A percentile compares a stretch with the other conserved stretches of the same genome.
phyloP scores from a whole-genome alignment of 805 yeast genomes.

The Kluyveromyces aestuarii region DNA sequence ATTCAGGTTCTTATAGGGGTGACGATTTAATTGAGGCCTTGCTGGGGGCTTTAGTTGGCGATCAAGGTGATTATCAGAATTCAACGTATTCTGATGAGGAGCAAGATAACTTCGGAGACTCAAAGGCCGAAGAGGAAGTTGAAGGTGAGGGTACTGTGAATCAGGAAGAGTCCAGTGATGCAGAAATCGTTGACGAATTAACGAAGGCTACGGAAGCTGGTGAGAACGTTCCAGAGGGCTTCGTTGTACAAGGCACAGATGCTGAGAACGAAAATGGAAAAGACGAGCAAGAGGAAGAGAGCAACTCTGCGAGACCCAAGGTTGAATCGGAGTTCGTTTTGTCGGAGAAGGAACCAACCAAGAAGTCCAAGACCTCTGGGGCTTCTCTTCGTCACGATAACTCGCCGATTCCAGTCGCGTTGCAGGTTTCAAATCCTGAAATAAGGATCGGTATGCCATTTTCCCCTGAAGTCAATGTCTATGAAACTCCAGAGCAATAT shows the following conservation, averaged over 20 bases:
- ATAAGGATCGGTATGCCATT: conserved; percentile 36
- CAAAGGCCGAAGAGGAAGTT: background rate
- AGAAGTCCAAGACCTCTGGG: background rate
- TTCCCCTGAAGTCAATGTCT: conserved; percentile 52
- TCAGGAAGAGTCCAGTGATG: background rate
- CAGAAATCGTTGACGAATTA: background rate
- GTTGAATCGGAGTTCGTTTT: background rate
- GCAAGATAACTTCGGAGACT: background rate
- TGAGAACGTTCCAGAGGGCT: background rate
- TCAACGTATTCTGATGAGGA: conserved; percentile 1
- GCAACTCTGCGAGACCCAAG: background rate
- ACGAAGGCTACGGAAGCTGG: background rate
- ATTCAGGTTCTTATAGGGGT: conserved; percentile 2
- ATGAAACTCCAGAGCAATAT: conserved; percentile 39
- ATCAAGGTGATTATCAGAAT: conserved; percentile 1
- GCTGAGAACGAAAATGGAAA: conserved; percentile 3
- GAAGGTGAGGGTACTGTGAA: conserved; percentile 1
- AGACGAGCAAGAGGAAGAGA: conserved; percentile 4
- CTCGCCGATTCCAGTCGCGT: conserved; percentile 31
- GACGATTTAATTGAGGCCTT: conserved; percentile 5
- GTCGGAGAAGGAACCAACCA: background rate
- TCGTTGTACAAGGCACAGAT: background rate
- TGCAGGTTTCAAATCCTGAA: conserved; percentile 40
- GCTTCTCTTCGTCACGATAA: conserved; percentile 5
- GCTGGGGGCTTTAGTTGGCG: conserved; percentile 17